Conservation (phyloP, 352 stramenopile genomes). For the Phytophthora europaea region DNA sequence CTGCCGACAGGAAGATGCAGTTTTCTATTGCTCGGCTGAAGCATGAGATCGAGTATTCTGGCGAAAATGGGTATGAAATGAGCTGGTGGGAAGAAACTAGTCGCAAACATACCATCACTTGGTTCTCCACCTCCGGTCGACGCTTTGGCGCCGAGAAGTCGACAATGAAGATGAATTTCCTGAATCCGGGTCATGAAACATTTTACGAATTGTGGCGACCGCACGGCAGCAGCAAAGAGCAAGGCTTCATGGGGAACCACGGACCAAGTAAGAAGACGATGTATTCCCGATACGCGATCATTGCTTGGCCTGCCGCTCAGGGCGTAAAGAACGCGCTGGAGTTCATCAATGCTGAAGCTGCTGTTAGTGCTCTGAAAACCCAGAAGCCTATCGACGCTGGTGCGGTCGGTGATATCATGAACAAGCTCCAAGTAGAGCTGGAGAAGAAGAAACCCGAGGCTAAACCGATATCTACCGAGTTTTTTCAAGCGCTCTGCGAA, state of each 20-base stretch:
- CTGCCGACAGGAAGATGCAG: background rate
- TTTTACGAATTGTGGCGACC: constrained; percentile 17
- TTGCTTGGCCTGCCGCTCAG: constrained; percentile 13
- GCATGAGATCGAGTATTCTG: constrained; percentile 18
- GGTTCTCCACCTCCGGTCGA: constrained; percentile 10
- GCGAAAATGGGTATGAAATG: constrained; percentile 12
- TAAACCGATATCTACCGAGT: constrained; percentile 3
- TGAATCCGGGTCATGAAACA: constrained; percentile 23
- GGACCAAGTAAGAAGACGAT: constrained; percentile 26
- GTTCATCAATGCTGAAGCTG: constrained; percentile 19
- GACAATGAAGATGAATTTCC: constrained; percentile 11
- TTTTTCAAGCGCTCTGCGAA: constrained; percentile 14
- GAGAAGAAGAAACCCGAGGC: background rate
- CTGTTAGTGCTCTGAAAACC: constrained; percentile 8
- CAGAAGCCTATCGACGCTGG: constrained; percentile 8
- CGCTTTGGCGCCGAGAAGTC: background rate
- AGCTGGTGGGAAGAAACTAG: constrained; percentile 1
- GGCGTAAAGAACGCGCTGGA: constrained; percentile 13
- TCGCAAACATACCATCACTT: constrained; percentile 11
- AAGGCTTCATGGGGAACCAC: constrained; percentile 16
- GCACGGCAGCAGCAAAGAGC: constrained; percentile 20
- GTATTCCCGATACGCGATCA: constrained; percentile 27
- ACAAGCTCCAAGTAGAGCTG: background rate
- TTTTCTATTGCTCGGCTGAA: constrained; percentile 22
- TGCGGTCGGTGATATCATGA: constrained; percentile 13